Conservation (phyloP, 306 rosid genomes). For the Cicer arietinum region DNA sequence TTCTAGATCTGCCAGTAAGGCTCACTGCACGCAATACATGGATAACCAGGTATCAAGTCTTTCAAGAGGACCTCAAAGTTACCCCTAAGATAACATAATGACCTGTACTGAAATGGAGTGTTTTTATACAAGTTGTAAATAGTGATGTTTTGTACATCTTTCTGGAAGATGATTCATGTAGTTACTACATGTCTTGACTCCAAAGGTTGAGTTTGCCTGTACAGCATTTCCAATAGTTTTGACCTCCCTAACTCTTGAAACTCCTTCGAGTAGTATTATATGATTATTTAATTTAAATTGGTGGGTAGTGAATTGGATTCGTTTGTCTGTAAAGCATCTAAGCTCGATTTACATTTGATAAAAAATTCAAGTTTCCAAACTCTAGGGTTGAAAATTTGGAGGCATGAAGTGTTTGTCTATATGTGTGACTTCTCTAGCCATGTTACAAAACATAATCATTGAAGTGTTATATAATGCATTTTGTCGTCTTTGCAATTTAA, state of each 20-base stretch:
- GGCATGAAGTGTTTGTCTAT: neutral
- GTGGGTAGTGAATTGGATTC: too few species aligned
- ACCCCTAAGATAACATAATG: neutral
- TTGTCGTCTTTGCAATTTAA: too few species aligned
- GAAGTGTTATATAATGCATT: too few species aligned
- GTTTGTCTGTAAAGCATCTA: neutral
- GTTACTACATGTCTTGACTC: too few species aligned
- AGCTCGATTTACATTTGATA: neutral
- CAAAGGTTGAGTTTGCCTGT: too few species aligned
- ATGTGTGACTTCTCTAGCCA: too few species aligned
- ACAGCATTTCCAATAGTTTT: neutral
- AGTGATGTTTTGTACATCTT: slow-evolving; percentile 6
- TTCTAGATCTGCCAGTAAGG: slow-evolving; percentile 18
- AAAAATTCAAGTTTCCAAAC: neutral
- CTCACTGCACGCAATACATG: neutral
- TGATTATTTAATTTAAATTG: too few species aligned
- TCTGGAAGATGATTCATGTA: too few species aligned
- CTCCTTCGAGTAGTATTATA: neutral
- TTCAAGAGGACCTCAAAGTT: slow-evolving; percentile 15
- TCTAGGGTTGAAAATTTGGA: neutral
- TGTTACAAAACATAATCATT: too few species aligned
- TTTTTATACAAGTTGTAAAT: neutral
- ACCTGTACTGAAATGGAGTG: neutral
- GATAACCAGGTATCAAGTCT: neutral
- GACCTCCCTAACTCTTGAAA: neutral